These are phyloP conservation scores for Dipodascopsis uninucleata DNA, from an alignment of 805 yeast species.

Conservation along the genomic window DNA sequence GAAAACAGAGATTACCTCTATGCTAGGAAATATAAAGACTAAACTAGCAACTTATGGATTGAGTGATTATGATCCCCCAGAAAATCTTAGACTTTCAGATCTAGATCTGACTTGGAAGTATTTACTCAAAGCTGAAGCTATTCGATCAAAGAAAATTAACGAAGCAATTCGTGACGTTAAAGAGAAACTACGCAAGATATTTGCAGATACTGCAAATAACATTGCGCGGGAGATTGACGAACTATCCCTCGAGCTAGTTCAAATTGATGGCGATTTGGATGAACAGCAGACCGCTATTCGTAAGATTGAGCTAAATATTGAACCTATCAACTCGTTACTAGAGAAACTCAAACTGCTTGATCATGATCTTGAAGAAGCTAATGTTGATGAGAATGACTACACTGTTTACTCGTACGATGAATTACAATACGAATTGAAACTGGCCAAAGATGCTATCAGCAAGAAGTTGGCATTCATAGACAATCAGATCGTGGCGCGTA, in stretches of 20 bases:
- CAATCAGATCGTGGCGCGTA: conserved; percentile 40
- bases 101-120: conserved; percentile 37
- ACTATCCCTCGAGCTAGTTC: conserved; percentile 29
- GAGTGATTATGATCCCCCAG: conserved; percentile 38
- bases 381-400: conserved; percentile 40
- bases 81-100: conserved; percentile 32
- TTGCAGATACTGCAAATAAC: conserved; percentile 38
- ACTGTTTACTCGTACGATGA: conserved; percentile 40
- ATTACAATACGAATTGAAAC: conserved; percentile 39
- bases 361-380: conserved; percentile 35
- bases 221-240: conserved; percentile 32
- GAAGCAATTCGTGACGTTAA: conserved; percentile 36
- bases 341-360: conserved; percentile 33
- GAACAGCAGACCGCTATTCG: conserved; percentile 40
- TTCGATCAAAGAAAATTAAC: conserved; percentile 36
- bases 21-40: conserved; percentile 39
- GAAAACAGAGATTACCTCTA: conserved; percentile 37
- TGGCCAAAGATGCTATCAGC: conserved; percentile 40
- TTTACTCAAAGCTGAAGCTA: conserved; percentile 36
- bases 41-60: conserved; percentile 39
- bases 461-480: conserved; percentile 45
- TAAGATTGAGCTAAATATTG: conserved; percentile 37
- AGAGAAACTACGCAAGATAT: conserved; percentile 34
- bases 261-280: conserved; percentile 38
- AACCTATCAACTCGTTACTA: conserved; percentile 36